Conservation (phyloP, 164 flowering plant genomes). For the Macadamia tetraphylla region DNA sequence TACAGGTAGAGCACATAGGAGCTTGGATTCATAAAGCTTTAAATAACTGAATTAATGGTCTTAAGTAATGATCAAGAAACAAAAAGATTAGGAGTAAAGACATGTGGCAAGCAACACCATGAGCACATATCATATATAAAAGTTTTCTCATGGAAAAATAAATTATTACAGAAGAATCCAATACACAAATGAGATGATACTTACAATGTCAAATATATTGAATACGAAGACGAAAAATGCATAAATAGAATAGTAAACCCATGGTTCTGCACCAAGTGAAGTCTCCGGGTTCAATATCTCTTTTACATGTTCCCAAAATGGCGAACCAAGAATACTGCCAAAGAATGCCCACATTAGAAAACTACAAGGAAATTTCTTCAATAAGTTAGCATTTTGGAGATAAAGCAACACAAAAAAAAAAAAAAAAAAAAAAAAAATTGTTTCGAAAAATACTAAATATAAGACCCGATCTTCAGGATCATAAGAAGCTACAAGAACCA, state of each 20-base stretch:
- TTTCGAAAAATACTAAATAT: not conserved
- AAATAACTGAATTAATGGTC: no score
- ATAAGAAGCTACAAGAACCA: not conserved
- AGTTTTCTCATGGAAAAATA: not conserved
- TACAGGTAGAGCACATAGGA: no score
- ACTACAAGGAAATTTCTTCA: not conserved
- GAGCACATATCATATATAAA: no score
- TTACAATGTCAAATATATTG: constrained; percentile 97
- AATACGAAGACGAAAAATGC: constrained; percentile 86
- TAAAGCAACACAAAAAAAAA: not conserved
- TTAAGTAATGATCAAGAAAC: not conserved
- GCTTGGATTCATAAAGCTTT: no score
- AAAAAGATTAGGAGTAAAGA: not conserved
- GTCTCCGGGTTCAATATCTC: constrained; percentile 79
- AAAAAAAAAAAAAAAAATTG: not conserved
- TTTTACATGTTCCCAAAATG: constrained; percentile 78
- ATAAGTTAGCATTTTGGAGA: not conserved
- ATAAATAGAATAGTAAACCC: constrained; percentile 87
- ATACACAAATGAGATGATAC: constrained; percentile 26
- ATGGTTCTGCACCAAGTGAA: constrained; percentile 79
- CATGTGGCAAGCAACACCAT: not conserved
- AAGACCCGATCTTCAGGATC: not conserved
- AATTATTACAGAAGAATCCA: not conserved
- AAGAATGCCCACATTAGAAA: constrained; percentile 17
- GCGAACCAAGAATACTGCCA: constrained; percentile 71